Percentiles rank a stretch among this genome's conserved stretches.
phyloP scores from a whole-genome alignment of 257 asterid genomes.

The Jaltomata sinuosa region DNA sequence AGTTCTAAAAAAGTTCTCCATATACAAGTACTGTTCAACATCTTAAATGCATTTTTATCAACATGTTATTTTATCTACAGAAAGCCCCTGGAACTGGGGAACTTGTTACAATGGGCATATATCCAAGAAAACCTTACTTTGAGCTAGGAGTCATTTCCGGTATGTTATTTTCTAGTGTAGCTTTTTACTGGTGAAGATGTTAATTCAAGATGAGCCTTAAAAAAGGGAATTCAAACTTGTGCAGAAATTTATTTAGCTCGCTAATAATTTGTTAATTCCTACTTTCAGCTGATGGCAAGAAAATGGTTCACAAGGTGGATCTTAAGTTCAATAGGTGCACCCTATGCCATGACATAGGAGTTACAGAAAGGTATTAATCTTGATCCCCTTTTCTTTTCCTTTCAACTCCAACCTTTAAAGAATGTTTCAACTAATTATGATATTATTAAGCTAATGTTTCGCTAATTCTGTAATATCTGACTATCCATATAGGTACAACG shows the following conservation, averaged over 20 bases:
- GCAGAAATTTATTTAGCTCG: neutral
- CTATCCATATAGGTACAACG: conserved; percentile 37
- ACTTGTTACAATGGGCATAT: conserved; percentile 52
- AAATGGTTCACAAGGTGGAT: conserved; percentile 53
- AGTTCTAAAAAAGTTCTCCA: neutral
- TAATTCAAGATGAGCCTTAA: neutral
- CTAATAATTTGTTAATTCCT: neutral
- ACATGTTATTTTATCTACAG: conserved; percentile 11
- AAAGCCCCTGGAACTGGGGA: conserved; percentile 52
- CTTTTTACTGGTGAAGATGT: neutral
- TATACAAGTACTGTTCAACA: neutral
- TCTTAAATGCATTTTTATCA: neutral
- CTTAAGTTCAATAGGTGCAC: conserved; percentile 44
- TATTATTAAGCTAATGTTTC: neutral
- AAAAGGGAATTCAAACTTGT: neutral
- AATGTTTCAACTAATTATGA: neutral
- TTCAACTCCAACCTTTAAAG: neutral
- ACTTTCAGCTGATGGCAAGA: conserved; percentile 45
- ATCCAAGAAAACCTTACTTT: conserved; percentile 42
- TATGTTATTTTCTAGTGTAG: neutral
- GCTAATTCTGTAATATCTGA: neutral
- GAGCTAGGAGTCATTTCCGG: conserved; percentile 70
- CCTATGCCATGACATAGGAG: conserved; percentile 58
- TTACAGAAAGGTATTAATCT: conserved; percentile 32
- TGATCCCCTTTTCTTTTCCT: neutral